A percentile compares a stretch with the other conserved stretches of the same genome.
Evolutionary conservation across 441 rosid species (phyloP).

Genomic region (Gossypium lobatum): DNA sequence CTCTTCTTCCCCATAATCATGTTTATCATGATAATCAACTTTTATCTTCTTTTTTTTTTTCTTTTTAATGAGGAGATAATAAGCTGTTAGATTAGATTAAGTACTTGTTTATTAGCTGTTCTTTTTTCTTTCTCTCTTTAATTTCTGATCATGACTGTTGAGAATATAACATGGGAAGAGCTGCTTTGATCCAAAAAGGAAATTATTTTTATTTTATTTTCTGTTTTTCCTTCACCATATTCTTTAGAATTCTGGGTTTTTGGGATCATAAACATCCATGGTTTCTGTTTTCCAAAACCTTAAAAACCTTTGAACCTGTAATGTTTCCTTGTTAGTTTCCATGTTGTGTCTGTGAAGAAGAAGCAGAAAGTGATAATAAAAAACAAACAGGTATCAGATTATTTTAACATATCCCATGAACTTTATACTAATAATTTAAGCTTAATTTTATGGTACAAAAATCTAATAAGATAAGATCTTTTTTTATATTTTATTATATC

Average conservation of each 20-base stretch:
- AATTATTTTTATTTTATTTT: conserved; percentile 16
- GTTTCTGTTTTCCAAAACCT: not conserved
- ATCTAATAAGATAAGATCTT: not conserved
- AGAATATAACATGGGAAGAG: conserved; percentile 31
- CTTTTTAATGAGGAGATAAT: conserved; percentile 26
- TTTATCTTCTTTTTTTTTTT: not conserved
- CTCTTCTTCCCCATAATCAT: conserved; percentile 58
- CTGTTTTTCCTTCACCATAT: not conserved
- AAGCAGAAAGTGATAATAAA: conserved; percentile 38
- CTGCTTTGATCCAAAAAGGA: conserved; percentile 24
- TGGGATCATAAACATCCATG: not conserved
- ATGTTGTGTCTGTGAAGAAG: conserved; percentile 37
- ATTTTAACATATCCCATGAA: conserved; percentile 32
- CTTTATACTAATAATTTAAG: conserved; percentile 6
- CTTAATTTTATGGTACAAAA: not conserved
- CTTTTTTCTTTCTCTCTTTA: conserved; percentile 23
- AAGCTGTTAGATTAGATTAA: conserved; percentile 42
- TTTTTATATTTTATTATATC: conserved; percentile 7
- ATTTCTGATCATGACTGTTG: conserved; percentile 31
- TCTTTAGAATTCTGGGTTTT: not conserved
- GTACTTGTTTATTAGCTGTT: conserved; percentile 30
- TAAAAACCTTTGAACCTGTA: not conserved
- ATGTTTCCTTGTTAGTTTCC: not conserved
- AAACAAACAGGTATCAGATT: conserved; percentile 15
- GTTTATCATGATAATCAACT: conserved; percentile 21